A percentile compares a stretch with the other conserved stretches of the same genome.
Evolutionary conservation across 148 eudicot genomes (phyloP).

Genomic region (Camellia japonica): DNA sequence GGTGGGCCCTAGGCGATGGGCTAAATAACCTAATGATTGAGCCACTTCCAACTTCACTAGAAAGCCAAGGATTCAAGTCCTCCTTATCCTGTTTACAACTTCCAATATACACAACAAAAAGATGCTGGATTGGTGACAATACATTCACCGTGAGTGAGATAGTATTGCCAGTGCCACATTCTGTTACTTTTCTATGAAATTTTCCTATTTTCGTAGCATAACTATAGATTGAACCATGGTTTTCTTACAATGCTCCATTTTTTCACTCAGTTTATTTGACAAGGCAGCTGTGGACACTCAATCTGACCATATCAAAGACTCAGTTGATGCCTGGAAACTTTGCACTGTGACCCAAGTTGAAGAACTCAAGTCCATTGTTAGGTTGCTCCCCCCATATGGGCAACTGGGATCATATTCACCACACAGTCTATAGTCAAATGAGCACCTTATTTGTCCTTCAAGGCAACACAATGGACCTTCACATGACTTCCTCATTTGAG

Average conservation of each 20-base stretch:
- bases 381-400: constrained; percentile 67
- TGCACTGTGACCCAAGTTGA: constrained; percentile 74
- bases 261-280: constrained; percentile 41
- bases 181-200: background rate
- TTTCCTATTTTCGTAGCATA: background rate
- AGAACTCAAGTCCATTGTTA: constrained; percentile 52
- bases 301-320: constrained; percentile 32
- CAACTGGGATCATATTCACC: constrained; percentile 55
- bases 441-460: constrained; percentile 65
- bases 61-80: too few relatives aligned
- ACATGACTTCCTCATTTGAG: constrained; percentile 46
- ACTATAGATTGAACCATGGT: background rate
- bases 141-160: too few relatives aligned
- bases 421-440: constrained; percentile 53
- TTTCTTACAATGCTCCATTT: background rate
- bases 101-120: too few relatives aligned
- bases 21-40: too few relatives aligned
- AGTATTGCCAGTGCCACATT: too few relatives aligned
- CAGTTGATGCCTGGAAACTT: constrained; percentile 49
- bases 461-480: constrained; percentile 62
- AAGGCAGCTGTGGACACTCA: constrained; percentile 55
- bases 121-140: too few relatives aligned
- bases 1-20: too few relatives aligned
- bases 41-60: too few relatives aligned
- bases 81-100: too few relatives aligned